phyloP scores from a whole-genome alignment of 2,329 filamentous ascomycete species.

The Penicillium digitatum region DNA sequence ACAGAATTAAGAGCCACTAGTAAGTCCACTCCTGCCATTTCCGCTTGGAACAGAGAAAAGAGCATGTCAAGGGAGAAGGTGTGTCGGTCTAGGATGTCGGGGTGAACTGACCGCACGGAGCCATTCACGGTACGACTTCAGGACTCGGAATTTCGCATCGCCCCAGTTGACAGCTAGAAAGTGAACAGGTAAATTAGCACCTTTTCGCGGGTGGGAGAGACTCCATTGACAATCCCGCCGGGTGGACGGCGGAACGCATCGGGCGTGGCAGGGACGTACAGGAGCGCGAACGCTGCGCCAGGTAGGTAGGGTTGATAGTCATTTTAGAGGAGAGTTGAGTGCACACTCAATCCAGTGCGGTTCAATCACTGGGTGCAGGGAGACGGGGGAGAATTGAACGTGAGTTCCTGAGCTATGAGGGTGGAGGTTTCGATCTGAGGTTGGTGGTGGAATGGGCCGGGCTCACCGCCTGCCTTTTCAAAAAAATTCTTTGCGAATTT shows the following conservation, averaged over 20 bases:
- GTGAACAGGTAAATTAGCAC: conserved; percentile 25
- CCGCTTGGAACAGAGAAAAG: background rate
- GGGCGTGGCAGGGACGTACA: conserved; percentile 53
- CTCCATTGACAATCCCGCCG: conserved; percentile 14
- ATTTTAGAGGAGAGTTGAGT: conserved; percentile 48
- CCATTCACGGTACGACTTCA: conserved; percentile 92
- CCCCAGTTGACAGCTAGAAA: conserved; percentile 74
- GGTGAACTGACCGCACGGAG: conserved; percentile 76
- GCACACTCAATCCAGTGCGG: conserved; percentile 20
- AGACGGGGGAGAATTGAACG: conserved; percentile 17
- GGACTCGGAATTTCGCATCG: conserved; percentile 81
- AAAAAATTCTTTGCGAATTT: conserved; percentile 33
- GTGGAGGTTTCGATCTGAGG: conserved; percentile 25
- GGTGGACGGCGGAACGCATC: conserved; percentile 19
- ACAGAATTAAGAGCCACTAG: background rate
- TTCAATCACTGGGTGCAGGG: conserved; percentile 18
- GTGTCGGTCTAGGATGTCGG: conserved; percentile 8
- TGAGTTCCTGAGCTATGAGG: conserved; percentile 26
- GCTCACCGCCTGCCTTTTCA: conserved; percentile 39
- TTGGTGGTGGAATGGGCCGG: conserved; percentile 19
- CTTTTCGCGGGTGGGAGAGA: background rate
- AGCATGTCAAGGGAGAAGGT: conserved; percentile 3
- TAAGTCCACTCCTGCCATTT: too few relatives aligned
- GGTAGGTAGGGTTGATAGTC: conserved; percentile 90
- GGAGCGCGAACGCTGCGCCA: conserved; percentile 74